Evolutionary conservation across 352 stramenopile species (phyloP), one percentile per base, ranked within the genome.

Genomic region (Pythium insidiosum): DNA sequence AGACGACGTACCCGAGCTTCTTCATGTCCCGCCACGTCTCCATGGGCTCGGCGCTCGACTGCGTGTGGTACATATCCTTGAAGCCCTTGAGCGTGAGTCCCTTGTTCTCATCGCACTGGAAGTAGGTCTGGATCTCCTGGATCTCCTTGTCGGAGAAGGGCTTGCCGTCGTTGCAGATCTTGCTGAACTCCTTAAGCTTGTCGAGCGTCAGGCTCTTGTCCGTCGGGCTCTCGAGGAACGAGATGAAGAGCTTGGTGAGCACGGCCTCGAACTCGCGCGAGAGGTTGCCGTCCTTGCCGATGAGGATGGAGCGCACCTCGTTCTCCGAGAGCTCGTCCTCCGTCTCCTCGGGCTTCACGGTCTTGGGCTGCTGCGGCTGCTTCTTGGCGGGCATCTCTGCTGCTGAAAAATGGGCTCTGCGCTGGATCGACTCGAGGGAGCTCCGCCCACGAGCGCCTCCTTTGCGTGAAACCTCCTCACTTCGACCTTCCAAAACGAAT

Each of bases 51-150:
- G 79, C 79, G 56, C 81, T 92, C 48, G 81, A 91, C 62, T 94
- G 81, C 57, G 81, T 94, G 65, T 91, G 81, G 74, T 94, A 94
- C 78, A 94, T 94, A 55, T 94, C 81, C 66, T 90, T 91, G 60
- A 91, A 94, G 33, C 81, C 81, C 66, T 88, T 88, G 40, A 90
- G 72, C 55, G 81, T 93, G 53, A 93, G 64, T 13, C 78, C 78
- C 70, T 90, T 89, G 67, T 93, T 93, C 63, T 94, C 81, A 51
- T 94, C 79, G 60, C 81, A 94, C 63, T 94, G 76, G 62, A 94
- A 94, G 65, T 94, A 94, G 31, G 77, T 91, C 73, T 94, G 79
- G 62, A 94, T 94, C 66, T 94, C 81, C 66, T 90, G 88, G 65
- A 94, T 89, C 64, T 94, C 81, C 26, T 76, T 70, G 48, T 89